Evolutionary conservation across 192 early-diverging fungal species (phyloP).

Genomic region (Borealophlyctis nickersoniae): DNA sequence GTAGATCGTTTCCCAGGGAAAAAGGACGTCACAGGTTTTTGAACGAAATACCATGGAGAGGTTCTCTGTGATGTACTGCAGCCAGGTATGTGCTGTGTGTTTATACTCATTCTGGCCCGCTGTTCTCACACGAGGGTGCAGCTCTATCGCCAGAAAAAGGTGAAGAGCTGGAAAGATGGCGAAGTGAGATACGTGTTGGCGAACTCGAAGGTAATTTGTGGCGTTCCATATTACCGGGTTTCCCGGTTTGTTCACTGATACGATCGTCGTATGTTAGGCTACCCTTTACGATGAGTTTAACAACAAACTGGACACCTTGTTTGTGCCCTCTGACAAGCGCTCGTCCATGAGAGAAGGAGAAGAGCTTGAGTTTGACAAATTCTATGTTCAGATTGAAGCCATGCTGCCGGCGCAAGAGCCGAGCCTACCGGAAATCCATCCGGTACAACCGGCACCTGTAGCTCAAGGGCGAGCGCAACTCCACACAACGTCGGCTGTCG

Average conservation of each 20-base stretch:
- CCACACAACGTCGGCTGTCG: too few species aligned
- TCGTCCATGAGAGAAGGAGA: constrained; percentile 9
- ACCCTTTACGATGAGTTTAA: constrained; percentile 1
- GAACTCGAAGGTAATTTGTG: background rate
- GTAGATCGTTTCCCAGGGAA: too few species aligned
- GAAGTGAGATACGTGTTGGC: background rate
- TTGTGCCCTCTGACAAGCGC: background rate
- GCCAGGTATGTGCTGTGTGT: constrained; percentile 8
- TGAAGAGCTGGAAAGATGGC: constrained; percentile 17
- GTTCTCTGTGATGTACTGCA: constrained; percentile 11
- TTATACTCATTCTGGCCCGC: background rate
- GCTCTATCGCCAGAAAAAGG: constrained; percentile 22
- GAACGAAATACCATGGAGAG: background rate
- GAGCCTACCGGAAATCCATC: too few species aligned
- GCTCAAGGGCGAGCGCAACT: too few species aligned
- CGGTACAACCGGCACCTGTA: too few species aligned
- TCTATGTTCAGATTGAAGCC: constrained; percentile 14
- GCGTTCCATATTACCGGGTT: background rate
- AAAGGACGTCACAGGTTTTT: too few species aligned
- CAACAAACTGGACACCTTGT: background rate
- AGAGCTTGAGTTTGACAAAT: constrained; percentile 17
- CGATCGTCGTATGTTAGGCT: background rate
- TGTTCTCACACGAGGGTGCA: background rate
- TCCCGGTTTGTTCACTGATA: background rate
- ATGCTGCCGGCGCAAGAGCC: too few species aligned